A percentile compares a stretch with the other conserved stretches of the same genome.
phyloP scores from a whole-genome alignment of 192 early-diverging fungal genomes.

The Radiomyces spectabilis region DNA sequence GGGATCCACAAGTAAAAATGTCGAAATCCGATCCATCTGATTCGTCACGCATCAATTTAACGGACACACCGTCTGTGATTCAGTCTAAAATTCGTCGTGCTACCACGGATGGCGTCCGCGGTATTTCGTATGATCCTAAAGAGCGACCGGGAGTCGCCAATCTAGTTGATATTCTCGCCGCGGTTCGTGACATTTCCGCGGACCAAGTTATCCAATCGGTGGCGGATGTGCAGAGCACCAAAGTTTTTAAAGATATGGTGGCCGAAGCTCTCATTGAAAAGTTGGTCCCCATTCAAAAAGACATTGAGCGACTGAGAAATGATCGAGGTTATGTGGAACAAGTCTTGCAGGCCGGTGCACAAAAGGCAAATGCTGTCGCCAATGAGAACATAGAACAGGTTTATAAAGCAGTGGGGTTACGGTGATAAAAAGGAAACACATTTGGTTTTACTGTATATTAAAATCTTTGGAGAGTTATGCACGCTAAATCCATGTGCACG shows the following conservation, averaged over 20 bases:
- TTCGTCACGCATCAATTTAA: constrained; percentile 65
- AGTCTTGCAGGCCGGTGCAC: constrained; percentile 59
- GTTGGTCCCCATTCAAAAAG: constrained; percentile 60
- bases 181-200: constrained; percentile 27
- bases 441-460: not conserved
- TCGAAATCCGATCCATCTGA: constrained; percentile 77
- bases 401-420: constrained; percentile 49
- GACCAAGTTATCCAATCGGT: constrained; percentile 46
- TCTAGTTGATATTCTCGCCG: constrained; percentile 71
- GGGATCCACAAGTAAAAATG: constrained; percentile 76
- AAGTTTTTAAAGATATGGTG: constrained; percentile 69
- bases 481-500: too few species aligned
- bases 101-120: constrained; percentile 56
- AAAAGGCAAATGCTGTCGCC: constrained; percentile 53
- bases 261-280: constrained; percentile 53
- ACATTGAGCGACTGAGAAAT: constrained; percentile 44
- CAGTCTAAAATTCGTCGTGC: constrained; percentile 61
- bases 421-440: not conserved
- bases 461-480: too few species aligned
- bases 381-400: constrained; percentile 49
- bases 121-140: constrained; percentile 65
- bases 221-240: constrained; percentile 35
- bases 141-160: constrained; percentile 78
- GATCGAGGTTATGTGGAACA: constrained; percentile 57
- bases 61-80: constrained; percentile 63